Percentiles rank a stretch among this genome's conserved stretches.
Evolutionary conservation across 2,329 filamentous ascomycete genomes (phyloP).

Genomic region (Mycogone perniciosa): DNA sequence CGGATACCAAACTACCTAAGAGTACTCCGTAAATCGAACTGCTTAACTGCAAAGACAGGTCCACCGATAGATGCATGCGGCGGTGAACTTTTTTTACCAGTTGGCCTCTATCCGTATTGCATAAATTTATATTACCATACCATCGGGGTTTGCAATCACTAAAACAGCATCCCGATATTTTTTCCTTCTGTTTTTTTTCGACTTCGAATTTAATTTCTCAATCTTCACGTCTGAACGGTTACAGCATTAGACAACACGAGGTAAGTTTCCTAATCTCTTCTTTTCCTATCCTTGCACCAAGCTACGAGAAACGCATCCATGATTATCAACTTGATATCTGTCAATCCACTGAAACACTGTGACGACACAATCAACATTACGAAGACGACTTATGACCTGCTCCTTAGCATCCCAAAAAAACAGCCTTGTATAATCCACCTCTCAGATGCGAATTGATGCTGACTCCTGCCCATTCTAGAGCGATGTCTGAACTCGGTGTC

Average conservation of each 20-base stretch:
- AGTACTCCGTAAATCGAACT: too few relatives aligned
- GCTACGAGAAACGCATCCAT: slow-evolving; percentile 23
- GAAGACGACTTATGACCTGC: slow-evolving; percentile 38
- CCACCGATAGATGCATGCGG: neutral
- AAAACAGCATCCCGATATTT: too few relatives aligned
- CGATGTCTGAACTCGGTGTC: slow-evolving; percentile 19
- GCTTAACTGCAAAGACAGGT: too few relatives aligned
- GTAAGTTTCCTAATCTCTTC: slow-evolving; percentile 13
- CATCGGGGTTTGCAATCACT: too few relatives aligned
- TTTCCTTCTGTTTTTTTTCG: too few relatives aligned
- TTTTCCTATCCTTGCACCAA: neutral
- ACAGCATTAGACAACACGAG: neutral
- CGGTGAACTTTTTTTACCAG: slow-evolving; percentile 12
- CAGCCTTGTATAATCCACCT: neutral
- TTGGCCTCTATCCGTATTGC: too few relatives aligned
- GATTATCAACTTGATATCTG: slow-evolving; percentile 51
- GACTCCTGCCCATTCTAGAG: neutral
- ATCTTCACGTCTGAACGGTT: too few relatives aligned
- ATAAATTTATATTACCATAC: too few relatives aligned
- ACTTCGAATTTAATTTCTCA: too few relatives aligned
- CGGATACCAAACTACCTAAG: neutral
- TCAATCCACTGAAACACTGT: slow-evolving; percentile 52
- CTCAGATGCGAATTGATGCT: neutral
- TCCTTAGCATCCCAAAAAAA: neutral
- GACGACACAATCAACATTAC: slow-evolving; percentile 39